phyloP scores from a whole-genome alignment of 495 filamentous ascomycete species.

The Acidomyces sp. region DNA sequence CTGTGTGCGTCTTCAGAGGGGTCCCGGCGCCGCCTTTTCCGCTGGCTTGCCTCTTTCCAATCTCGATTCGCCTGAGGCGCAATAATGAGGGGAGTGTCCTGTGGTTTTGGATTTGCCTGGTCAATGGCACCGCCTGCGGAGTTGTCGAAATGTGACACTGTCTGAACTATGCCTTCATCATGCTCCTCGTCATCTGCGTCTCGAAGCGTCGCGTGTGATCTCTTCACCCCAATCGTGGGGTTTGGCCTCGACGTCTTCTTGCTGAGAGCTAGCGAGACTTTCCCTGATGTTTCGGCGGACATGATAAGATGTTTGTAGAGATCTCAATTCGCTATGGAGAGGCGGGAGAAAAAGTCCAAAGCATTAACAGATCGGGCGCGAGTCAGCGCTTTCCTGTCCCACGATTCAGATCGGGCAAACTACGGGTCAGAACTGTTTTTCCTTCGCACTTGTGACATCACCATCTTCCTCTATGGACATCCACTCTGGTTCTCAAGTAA shows the following conservation, averaged over 20 bases:
- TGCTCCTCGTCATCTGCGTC: constrained; percentile 37
- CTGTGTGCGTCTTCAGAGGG: constrained; percentile 17
- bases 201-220: constrained; percentile 17
- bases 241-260: constrained; percentile 1
- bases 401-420: background rate
- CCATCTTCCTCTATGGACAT: too few relatives aligned
- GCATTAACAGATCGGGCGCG: background rate
- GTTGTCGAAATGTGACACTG: constrained; percentile 48
- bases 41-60: constrained; percentile 51
- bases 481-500: too few relatives aligned
- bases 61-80: constrained; percentile 53
- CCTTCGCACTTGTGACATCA: background rate
- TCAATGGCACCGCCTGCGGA: constrained; percentile 41
- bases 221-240: constrained; percentile 17
- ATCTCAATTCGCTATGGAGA: background rate
- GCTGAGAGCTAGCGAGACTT: constrained; percentile 16
- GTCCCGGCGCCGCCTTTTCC: constrained; percentile 29
- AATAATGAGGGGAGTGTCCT: constrained; percentile 48
- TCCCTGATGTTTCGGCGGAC: constrained; percentile 7
- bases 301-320: background rate
- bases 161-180: constrained; percentile 30
- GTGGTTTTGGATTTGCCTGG: constrained; percentile 18
- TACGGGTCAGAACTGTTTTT: too few relatives aligned
- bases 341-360: background rate
- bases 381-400: background rate